Conservation (phyloP, 2,329 filamentous ascomycete species). For the Botrytis byssoidea region DNA sequence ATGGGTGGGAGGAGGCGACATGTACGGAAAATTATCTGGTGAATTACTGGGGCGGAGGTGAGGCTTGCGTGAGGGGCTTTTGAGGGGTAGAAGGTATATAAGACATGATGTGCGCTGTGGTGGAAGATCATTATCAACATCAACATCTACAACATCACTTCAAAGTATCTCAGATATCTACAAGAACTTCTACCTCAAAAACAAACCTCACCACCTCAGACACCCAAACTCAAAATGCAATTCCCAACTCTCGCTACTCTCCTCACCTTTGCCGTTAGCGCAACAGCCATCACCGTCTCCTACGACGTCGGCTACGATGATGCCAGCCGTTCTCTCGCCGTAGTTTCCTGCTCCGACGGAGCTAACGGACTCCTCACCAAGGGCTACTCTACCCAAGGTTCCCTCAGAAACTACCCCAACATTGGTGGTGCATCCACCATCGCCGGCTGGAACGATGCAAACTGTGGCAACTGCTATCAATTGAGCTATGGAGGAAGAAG, state of each 20-base stretch:
- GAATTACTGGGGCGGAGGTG: background rate
- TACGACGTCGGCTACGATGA: constrained; percentile 74
- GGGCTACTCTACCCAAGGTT: constrained; percentile 50
- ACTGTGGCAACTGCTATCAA: constrained; percentile 60
- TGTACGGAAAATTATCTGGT: background rate
- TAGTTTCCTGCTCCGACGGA: constrained; percentile 67
- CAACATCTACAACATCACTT: background rate
- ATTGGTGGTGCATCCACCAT: constrained; percentile 55
- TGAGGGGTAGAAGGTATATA: constrained; percentile 12
- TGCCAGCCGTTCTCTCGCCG: constrained; percentile 50
- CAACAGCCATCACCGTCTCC: constrained; percentile 53
- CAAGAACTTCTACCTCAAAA: background rate
- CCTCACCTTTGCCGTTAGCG: constrained; percentile 43
- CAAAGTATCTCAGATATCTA: background rate
- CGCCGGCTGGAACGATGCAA: constrained; percentile 52
- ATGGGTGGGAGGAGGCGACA: background rate
- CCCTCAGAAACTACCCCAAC: constrained; percentile 52
- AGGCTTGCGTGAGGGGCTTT: background rate
- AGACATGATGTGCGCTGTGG: background rate
- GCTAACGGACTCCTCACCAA: constrained; percentile 62
- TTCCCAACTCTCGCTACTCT: constrained; percentile 42
- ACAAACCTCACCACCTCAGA: background rate
- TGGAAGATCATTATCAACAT: constrained; percentile 4
- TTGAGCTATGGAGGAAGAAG: constrained; percentile 51
- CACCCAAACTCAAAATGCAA: constrained; percentile 43